Evolutionary conservation across 2,329 filamentous ascomycete genomes (phyloP), one percentile per base, ranked within the genome.

Genomic region (Seiridium unicorne): DNA sequence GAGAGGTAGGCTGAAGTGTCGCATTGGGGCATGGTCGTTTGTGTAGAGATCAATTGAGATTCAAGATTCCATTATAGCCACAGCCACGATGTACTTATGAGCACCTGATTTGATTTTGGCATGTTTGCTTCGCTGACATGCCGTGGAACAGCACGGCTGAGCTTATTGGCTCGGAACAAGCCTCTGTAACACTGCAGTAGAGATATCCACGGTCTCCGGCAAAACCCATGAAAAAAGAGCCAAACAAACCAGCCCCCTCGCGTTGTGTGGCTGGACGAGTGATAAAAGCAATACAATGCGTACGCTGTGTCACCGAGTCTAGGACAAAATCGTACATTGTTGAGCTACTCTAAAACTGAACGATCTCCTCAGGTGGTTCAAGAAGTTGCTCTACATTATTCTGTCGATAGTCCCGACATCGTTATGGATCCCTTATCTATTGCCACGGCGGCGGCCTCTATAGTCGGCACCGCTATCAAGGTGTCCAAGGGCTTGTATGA

Each of bases 1-100:
- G 80, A 82, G 70, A 74, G 73, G 66, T 75, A 64, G 72, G 31
- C 8, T 35, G 38, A 40, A n/a, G 18, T 26, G 18, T 26, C 18
- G 18, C 18, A 26, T 26, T 26, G 18, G 18, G 1, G 18, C 18
- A 26, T 26, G 18, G 18, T 26, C 18, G 18, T 26, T 26, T 26
- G 18, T 26, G 18, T 26, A 26, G 18, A 26, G 18, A 49, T 31
- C 26, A 26, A 49, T 49, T 10, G n/a, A 49, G 35, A 13, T 31
- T 31, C 35, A 32, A 49, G 42, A 26, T 26, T 26, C 18, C 9
- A 44, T 44, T 44, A 18, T 18, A 13, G 8, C 42, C 42, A 44
- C 42, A 44, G 18, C 47, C 1, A 32, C 13, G 10, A 11, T 31
- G 10, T 31, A 32, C 47, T 26, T 32, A 32, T 49, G 7, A 49